Percentiles rank a stretch among this genome's conserved stretches.
Conservation (phyloP, 2,329 filamentous ascomycete genomes). For the Ophiostoma sp. region DNA sequence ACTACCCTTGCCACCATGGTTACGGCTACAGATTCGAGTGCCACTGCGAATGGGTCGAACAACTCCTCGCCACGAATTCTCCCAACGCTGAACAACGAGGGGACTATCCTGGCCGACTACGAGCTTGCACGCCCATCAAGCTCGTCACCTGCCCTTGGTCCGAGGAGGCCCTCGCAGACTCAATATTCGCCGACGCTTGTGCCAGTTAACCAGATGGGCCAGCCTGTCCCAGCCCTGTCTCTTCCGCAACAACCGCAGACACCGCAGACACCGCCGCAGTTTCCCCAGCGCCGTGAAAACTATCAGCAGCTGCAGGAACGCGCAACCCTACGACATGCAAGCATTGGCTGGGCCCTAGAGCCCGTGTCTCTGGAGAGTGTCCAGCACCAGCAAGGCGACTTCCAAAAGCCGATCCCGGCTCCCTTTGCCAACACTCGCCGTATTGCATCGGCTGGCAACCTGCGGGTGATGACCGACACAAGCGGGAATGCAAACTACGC, state of each 20-base stretch:
- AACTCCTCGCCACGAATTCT: slow-evolving; percentile 17
- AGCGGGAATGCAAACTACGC: slow-evolving; percentile 12
- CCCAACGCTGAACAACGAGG: slow-evolving; percentile 9
- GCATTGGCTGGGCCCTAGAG: slow-evolving; percentile 35
- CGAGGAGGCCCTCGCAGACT: neutral
- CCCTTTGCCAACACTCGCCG: slow-evolving; percentile 22
- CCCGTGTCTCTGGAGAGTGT: slow-evolving; percentile 30
- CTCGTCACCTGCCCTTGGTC: slow-evolving; percentile 15
- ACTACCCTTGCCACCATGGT: slow-evolving; percentile 21
- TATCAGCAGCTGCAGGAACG: slow-evolving; percentile 24
- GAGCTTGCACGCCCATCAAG: slow-evolving; percentile 8
- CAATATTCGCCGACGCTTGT: slow-evolving; percentile 19
- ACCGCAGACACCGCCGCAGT: slow-evolving; percentile 14
- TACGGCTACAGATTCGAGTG: slow-evolving; percentile 25
- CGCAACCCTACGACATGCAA: slow-evolving; percentile 32
- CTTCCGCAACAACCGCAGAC: neutral
- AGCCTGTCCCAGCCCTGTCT: slow-evolving; percentile 3
- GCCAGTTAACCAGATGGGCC: slow-evolving; percentile 22
- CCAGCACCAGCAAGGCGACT: slow-evolving; percentile 20
- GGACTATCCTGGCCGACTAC: slow-evolving; percentile 7
- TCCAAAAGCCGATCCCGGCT: slow-evolving; percentile 19
- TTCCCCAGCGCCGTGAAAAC: slow-evolving; percentile 18
- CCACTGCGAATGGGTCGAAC: slow-evolving; percentile 15
- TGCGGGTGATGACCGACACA: slow-evolving; percentile 23
- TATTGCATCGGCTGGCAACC: slow-evolving; percentile 28